Evolutionary conservation across 2,329 filamentous ascomycete genomes (phyloP), one percentile per base, ranked within the genome.

Genomic region (Aspergillus tubingensis): DNA sequence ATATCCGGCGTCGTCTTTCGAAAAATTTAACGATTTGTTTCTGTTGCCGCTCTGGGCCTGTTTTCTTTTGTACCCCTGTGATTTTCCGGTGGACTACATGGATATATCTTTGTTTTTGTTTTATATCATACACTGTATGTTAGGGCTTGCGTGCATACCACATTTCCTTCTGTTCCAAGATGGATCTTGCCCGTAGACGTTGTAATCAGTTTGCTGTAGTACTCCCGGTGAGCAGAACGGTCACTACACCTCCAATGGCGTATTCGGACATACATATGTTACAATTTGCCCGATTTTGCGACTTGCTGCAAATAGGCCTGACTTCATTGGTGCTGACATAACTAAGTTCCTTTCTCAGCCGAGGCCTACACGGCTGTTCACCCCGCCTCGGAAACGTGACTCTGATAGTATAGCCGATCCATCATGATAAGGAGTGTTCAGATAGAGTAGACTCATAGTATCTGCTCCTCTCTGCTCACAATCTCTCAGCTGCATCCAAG

Each of bases 71-170:
- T 66, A 66, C 66, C 65, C 67, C 68, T 72, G 60, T 64, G 64
- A 64, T 58, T 68, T 36, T 70, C 71, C 68, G 73, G 69, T 73
- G 68, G 73, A 72, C 64, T 74, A 71, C 70, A 75, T 75, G 74
- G 72, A 76, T 76, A 77, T 77, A 76, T 69, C 68, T 68, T 67
- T 71, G 69, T 71, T 73, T 73, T 69, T 68, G 69, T 70, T 68
- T 55, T 63, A 64, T 66, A 65, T 68, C 62, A 72, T 68, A 62
- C 67, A 68, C 67, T 72, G 73, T 72, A 72, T 73, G 72, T 73
- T 73, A 72, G 70, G 65, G 71, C 71, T 70, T 71, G 70, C 72
- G 71, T 73, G 68, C 73, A 76, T 73, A 72, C 67, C 72, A 69
- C 63, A 67, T 74, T 71, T 73, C 61, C 65, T 69, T 67, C 61